Base-by-base conservation (phyloP, 352 stramenopile species). In the Globisporangium carolinianum region DNA sequence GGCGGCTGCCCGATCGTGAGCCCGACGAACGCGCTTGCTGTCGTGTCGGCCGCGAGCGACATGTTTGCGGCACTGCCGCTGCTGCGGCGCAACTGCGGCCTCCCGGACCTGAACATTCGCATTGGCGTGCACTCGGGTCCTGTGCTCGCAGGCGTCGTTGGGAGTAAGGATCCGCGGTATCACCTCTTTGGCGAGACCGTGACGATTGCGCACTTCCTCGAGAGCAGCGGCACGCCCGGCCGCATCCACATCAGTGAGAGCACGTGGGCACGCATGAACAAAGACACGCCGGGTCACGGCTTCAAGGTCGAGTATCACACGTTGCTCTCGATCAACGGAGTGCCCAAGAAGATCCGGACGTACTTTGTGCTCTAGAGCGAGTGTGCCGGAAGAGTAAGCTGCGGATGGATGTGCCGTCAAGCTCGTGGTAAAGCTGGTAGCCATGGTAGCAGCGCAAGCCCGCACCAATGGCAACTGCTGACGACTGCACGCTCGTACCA, bases 251-350 rank as follows among this genome's bases (percentile, higher is more conserved):
- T 96, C 53, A 89, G 76, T 52, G 80, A 91, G 45, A 87, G 66
- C 53, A 91, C 84, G 47, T 92, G 84, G 70, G 71, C 76, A 8
- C 73, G 79, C 37, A 89, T 94, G 77, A 91, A 89, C 69, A 88
- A 86, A 63, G 76, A 89, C 64, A 89, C 82, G 3, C 79, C 80
- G 0, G 73, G 70, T 6, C 80, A 91, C 50, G 82, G 79, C 48
- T 91, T 89, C 71, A 89, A 89, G 57, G 80, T 91, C 66, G 82
- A 91, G 65, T 91, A 91, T 58, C 82, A 89, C 69, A 91, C 78
- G 58, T 68, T 91, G 65, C 70, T 91, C 18, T 89, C 79, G 6
- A 76, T 91, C 62, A 74, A 86, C 55, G 77, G 73, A 47, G 80
- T 77, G 64, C 61, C 77, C 45, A 89, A 87, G 63, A 91, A 91